Evolutionary conservation across 2,329 filamentous ascomycete genomes (phyloP).

Genomic region (Scedosporium minutisporum): DNA sequence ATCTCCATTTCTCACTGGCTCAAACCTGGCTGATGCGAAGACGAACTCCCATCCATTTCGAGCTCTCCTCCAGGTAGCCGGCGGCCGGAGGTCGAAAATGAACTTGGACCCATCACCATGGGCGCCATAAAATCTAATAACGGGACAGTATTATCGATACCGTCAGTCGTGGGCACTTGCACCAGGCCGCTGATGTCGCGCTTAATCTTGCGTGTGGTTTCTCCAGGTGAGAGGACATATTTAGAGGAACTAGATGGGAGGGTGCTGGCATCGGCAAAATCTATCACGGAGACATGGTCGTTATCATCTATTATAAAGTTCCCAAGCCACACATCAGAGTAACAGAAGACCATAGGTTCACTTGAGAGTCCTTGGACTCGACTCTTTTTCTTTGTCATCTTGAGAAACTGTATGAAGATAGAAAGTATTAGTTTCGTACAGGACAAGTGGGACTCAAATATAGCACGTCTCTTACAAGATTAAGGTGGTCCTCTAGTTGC

Average conservation of each 20-base stretch:
- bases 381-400: conserved; percentile 5
- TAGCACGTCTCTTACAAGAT: conserved; percentile 9
- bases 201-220: background rate
- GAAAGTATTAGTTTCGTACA: background rate
- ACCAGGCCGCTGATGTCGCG: conserved; percentile 8
- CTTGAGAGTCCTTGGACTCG: conserved; percentile 8
- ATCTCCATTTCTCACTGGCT: background rate
- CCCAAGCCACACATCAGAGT: conserved; percentile 9
- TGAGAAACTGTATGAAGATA: conserved; percentile 1
- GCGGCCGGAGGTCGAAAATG: background rate
- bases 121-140: background rate
- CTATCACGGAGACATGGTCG: conserved; percentile 9
- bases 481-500: conserved; percentile 13
- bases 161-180: conserved; percentile 6
- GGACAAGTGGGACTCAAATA: background rate
- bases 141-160: conserved; percentile 9
- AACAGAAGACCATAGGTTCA: conserved; percentile 14
- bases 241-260: conserved; percentile 13
- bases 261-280: conserved; percentile 11
- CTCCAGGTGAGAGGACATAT: background rate
- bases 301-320: conserved; percentile 13
- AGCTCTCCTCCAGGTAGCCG: background rate
- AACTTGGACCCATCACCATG: background rate
- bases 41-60: background rate
- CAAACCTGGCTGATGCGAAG: background rate